phyloP scores from a whole-genome alignment of 2,329 filamentous ascomycete species.

The Botryosphaeria dothidea region DNA sequence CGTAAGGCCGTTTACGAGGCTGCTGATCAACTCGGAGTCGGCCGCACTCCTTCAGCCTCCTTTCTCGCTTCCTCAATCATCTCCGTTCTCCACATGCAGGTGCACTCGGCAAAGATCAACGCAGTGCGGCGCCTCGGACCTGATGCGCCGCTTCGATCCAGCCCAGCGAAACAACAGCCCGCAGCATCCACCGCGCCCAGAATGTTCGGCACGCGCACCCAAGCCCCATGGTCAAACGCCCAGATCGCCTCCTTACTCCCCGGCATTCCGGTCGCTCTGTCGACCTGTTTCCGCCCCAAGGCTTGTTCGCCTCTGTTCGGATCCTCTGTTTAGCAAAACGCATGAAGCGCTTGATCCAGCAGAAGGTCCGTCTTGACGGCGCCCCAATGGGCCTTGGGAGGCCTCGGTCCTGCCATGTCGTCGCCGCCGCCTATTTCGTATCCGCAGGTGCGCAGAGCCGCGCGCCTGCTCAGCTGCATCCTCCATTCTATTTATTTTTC shows the following conservation, averaged over 20 bases:
- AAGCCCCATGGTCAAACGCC: background rate
- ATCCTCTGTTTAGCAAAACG: background rate
- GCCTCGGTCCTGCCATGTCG: background rate
- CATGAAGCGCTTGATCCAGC: constrained; percentile 7
- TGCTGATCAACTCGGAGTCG: background rate
- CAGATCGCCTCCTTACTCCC: background rate
- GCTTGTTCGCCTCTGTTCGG: background rate
- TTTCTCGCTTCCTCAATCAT: constrained; percentile 11
- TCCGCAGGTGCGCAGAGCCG: background rate
- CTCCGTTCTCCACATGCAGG: constrained; percentile 6
- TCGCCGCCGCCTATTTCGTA: background rate
- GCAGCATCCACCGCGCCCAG: background rate
- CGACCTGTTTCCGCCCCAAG: too few relatives aligned
- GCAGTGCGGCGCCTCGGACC: background rate
- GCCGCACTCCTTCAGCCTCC: constrained; percentile 10
- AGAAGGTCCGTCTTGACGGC: background rate
- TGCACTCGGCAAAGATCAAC: constrained; percentile 6
- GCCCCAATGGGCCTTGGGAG: background rate
- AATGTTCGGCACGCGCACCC: background rate
- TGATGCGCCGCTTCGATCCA: background rate
- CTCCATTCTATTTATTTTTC: background rate
- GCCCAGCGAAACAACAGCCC: background rate
- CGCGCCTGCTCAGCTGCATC: constrained; percentile 11
- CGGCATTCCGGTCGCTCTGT: too few relatives aligned
- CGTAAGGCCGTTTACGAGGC: background rate